phyloP scores from a whole-genome alignment of 768 basidiomycete species.

The Rhizopogon roseolus region DNA sequence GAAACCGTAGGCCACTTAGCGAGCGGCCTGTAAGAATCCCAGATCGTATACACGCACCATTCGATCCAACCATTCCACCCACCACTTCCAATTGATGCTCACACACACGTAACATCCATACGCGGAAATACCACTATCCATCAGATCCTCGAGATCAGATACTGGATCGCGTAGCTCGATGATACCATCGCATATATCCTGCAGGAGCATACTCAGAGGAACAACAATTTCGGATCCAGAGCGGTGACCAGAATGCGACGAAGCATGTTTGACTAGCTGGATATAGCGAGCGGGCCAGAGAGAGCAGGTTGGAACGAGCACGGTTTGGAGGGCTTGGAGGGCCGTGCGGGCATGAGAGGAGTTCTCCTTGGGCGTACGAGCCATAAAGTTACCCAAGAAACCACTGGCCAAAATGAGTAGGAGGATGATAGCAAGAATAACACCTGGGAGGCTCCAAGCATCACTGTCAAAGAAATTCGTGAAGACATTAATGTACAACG shows the following conservation, averaged over 20 bases:
- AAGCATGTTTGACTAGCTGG: constrained; percentile 19
- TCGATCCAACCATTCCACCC: constrained; percentile 19
- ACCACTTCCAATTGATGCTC: constrained; percentile 26
- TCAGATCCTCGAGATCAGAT: constrained; percentile 32
- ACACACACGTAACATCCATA: constrained; percentile 37
- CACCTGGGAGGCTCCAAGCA: background rate
- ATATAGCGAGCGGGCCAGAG: constrained; percentile 39
- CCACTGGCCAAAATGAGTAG: background rate
- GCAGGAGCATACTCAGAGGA: constrained; percentile 31
- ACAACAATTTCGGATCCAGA: constrained; percentile 22
- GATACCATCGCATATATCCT: constrained; percentile 30
- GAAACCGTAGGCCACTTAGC: background rate
- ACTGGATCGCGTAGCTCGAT: constrained; percentile 41
- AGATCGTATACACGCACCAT: constrained; percentile 13
- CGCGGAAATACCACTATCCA: constrained; percentile 26
- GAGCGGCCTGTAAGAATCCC: background rate
- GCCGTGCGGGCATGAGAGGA: constrained; percentile 12
- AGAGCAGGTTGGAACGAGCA: constrained; percentile 41
- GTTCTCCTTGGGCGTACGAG: constrained; percentile 7
- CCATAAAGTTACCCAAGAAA: background rate
- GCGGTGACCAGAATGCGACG: background rate
- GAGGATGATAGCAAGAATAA: background rate
- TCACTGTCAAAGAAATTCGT: no score
- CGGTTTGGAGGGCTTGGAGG: constrained; percentile 33
- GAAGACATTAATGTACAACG: no score